Conservation (phyloP, 106 monocot genomes). For the Acorus calamus region DNA sequence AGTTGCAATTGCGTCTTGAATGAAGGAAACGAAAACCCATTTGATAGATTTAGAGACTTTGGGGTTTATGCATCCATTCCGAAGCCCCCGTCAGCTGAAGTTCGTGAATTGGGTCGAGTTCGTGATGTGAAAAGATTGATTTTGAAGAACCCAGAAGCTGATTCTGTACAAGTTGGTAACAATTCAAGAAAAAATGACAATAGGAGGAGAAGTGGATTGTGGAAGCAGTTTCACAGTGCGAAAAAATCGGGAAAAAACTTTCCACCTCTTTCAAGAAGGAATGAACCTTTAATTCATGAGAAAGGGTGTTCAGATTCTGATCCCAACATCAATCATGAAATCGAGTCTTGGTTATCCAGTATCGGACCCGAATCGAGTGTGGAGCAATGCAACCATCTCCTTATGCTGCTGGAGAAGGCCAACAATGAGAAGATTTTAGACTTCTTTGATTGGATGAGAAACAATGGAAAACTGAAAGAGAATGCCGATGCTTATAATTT, state of each 20-base stretch:
- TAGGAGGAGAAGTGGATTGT: conserved; percentile 10
- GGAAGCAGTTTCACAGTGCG: conserved; percentile 17
- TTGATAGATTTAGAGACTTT: conserved; percentile 5
- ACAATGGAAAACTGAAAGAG: conserved; percentile 60
- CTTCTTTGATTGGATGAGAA: conserved; percentile 82
- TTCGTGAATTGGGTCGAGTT: conserved; percentile 4
- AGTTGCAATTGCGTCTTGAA: not conserved
- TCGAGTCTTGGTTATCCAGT: conserved; percentile 22
- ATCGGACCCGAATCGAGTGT: conserved; percentile 34
- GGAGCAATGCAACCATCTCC: conserved; percentile 50
- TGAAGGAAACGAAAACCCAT: not conserved
- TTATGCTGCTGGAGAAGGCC: conserved; percentile 48
- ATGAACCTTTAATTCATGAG: conserved; percentile 1
- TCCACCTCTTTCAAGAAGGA: conserved; percentile 10
- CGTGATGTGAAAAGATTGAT: conserved; percentile 3
- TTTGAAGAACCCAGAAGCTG: conserved; percentile 4
- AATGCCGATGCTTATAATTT: conserved; percentile 63
- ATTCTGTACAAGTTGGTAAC: not conserved
- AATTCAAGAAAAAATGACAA: conserved; percentile 1
- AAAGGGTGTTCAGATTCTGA: not conserved
- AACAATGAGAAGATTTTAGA: conserved; percentile 35
- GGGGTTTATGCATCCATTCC: conserved; percentile 3
- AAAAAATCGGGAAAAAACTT: conserved; percentile 15
- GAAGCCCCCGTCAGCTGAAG: conserved; percentile 8
- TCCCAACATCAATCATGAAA: not conserved